phyloP scores from a whole-genome alignment of 2,329 filamentous ascomycete species.

The Cladosporium sp. region DNA sequence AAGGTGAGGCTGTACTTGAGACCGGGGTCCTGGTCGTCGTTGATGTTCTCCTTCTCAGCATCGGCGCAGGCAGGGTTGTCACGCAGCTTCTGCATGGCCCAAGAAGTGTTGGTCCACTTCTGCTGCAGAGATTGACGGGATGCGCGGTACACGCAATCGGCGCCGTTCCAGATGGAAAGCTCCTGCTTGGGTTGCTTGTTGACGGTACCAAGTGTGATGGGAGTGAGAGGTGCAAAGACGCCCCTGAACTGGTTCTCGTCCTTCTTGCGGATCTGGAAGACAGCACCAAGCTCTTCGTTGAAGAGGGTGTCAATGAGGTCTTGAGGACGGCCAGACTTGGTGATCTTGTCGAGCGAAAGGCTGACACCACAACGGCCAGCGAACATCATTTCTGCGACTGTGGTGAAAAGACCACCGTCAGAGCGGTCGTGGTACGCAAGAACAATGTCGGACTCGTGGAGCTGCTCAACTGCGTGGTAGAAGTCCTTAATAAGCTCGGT shows the following conservation, averaged over 20 bases:
- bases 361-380: slow-evolving; percentile 86
- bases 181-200: slow-evolving; percentile 67
- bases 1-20: slow-evolving; percentile 80
- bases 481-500: slow-evolving; percentile 78
- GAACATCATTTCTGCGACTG: slow-evolving; percentile 96
- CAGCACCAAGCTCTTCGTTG: slow-evolving; percentile 92
- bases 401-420: slow-evolving; percentile 87
- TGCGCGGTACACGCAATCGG: slow-evolving; percentile 64
- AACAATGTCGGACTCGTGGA: slow-evolving; percentile 67
- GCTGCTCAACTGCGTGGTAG: slow-evolving; percentile 75
- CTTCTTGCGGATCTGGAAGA: slow-evolving; percentile 87
- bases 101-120: slow-evolving; percentile 83
- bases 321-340: slow-evolving; percentile 52
- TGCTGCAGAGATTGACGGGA: slow-evolving; percentile 73
- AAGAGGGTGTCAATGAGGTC: slow-evolving; percentile 76
- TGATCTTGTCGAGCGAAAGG: slow-evolving; percentile 73
- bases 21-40: slow-evolving; percentile 73
- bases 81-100: slow-evolving; percentile 83
- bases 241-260: slow-evolving; percentile 82
- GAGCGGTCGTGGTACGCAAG: slow-evolving; percentile 93
- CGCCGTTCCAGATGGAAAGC: slow-evolving; percentile 69
- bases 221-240: slow-evolving; percentile 79
- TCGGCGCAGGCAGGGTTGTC: slow-evolving; percentile 88
- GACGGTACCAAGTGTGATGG: slow-evolving; percentile 79
- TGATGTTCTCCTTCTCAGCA: slow-evolving; percentile 70